Percentiles rank a stretch among this genome's conserved stretches.
These are phyloP conservation scores for Curvularia eragrostidis DNA, from an alignment of 2,329 filamentous ascomycete species.

Conservation along the genomic window DNA sequence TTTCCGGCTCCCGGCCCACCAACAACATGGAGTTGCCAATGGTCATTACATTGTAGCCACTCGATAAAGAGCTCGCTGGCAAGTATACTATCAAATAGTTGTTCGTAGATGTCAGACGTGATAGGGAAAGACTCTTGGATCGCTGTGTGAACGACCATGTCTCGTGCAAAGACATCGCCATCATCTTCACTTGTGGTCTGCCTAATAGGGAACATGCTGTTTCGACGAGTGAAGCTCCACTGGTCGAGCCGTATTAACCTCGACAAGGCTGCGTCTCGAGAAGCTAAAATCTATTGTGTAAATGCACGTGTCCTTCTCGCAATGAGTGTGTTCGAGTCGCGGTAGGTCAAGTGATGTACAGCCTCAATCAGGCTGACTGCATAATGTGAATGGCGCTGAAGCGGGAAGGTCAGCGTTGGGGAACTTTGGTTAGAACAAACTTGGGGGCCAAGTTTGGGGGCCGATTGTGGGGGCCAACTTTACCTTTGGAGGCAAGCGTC, in stretches of 20 bases:
- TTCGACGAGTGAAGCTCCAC: neutral
- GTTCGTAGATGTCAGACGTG: slow-evolving; percentile 20
- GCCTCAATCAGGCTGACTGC: neutral
- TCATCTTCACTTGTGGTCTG: neutral
- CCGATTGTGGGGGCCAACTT: neutral
- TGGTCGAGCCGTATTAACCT: neutral
- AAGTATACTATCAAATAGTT: slow-evolving; percentile 23
- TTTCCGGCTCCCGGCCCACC: slow-evolving; percentile 29
- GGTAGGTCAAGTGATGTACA: neutral
- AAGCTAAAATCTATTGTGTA: neutral
- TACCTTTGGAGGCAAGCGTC: neutral
- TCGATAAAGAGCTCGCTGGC: slow-evolving; percentile 9
- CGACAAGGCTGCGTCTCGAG: neutral
- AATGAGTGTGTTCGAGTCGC: neutral
- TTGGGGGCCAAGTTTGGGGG: neutral
- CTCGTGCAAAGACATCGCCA: neutral
- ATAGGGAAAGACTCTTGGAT: neutral
- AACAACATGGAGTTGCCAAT: slow-evolving; percentile 24
- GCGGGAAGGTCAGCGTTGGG: no score
- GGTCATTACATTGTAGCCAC: slow-evolving; percentile 14
- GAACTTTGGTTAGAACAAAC: neutral
- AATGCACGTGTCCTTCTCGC: neutral
- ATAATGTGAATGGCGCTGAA: neutral
- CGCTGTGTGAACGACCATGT: neutral
- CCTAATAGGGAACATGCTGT: neutral